A percentile compares a stretch with the other conserved stretches of the same genome.
phyloP scores from a whole-genome alignment of 495 filamentous ascomycete genomes.

The Penicillium fimorum region DNA sequence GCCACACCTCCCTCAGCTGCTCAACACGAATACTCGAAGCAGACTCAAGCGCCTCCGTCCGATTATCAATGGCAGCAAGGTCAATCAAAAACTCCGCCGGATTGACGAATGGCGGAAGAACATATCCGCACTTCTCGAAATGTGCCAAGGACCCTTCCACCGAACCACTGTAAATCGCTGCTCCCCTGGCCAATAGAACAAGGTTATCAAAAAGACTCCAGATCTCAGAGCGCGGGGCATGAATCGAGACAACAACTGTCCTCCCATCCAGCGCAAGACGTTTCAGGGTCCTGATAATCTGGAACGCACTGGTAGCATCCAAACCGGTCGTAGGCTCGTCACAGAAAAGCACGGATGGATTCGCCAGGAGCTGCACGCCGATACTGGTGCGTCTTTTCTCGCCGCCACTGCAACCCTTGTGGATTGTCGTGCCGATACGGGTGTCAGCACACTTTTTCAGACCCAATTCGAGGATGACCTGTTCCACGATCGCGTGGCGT shows the following conservation, averaged over 20 bases:
- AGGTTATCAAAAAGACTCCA: constrained; percentile 72
- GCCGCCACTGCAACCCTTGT: constrained; percentile 73
- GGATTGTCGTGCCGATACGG: constrained; percentile 61
- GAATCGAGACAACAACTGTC: constrained; percentile 70
- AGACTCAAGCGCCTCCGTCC: constrained; percentile 58
- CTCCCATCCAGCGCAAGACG: constrained; percentile 61
- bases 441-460: constrained; percentile 74
- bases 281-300: constrained; percentile 67
- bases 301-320: constrained; percentile 73
- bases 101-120: constrained; percentile 66
- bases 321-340: constrained; percentile 76
- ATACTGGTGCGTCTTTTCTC: constrained; percentile 73
- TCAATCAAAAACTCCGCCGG: constrained; percentile 74
- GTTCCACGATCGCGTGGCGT: constrained; percentile 59
- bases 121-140: constrained; percentile 55
- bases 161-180: constrained; percentile 62
- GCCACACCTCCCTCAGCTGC: constrained; percentile 54
- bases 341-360: constrained; percentile 70
- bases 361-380: constrained; percentile 71
- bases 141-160: constrained; percentile 52
- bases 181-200: constrained; percentile 60
- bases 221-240: constrained; percentile 72
- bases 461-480: constrained; percentile 70
- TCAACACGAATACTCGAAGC: constrained; percentile 55
- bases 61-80: constrained; percentile 66